Evolutionary conservation across 345 rosid species (phyloP), one percentile per base, ranked within the genome.

Genomic region (Ceriops tagal): DNA sequence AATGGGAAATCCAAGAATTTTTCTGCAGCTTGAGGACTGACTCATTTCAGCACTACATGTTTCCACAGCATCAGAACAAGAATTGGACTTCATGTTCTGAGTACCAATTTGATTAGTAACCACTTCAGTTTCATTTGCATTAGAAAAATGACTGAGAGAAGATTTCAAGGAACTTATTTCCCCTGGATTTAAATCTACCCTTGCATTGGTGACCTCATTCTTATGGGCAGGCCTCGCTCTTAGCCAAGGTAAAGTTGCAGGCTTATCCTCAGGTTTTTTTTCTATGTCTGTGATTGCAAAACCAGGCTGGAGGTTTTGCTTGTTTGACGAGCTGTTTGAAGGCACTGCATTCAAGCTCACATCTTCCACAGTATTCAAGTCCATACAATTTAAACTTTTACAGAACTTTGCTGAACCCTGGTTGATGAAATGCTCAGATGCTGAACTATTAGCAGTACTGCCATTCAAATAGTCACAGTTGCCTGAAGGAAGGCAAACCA

Each of bases 181-280:
- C 58, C 71, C 70, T 0, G 67, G 64, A 72, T 86, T 85, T 68
- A 80, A 74, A 80, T 88, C 91, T 64, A 82, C 68, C 64, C 80
- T 78, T 3, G 78, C 67, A 71, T 52, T 61, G 4, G 72, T 66
- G 21, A 63, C 66, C 73, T 79, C 88, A 59, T 69, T 80, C 77
- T 79, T 79, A 66, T 49, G 61, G 66, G 60, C 71, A 39, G 78
- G 73, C 71, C 78, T 86, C 39, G 84, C 77, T 77, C 78, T 83
- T 58, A 91, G 80, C 96, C 96, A 89, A 66, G 97, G 88, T 73
- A 89, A 78, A 64, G 81, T 75, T 20, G 71, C 67, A 35, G 77
- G 58, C 65, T 53, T 66, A 61, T 83, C 86, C 66, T 79, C 86
- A 13, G 77, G 79, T 34, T 43, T 83, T 71, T 79, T 89, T 68